Conservation (phyloP, 495 filamentous ascomycete species). For the Neurospora sp. region DNA sequence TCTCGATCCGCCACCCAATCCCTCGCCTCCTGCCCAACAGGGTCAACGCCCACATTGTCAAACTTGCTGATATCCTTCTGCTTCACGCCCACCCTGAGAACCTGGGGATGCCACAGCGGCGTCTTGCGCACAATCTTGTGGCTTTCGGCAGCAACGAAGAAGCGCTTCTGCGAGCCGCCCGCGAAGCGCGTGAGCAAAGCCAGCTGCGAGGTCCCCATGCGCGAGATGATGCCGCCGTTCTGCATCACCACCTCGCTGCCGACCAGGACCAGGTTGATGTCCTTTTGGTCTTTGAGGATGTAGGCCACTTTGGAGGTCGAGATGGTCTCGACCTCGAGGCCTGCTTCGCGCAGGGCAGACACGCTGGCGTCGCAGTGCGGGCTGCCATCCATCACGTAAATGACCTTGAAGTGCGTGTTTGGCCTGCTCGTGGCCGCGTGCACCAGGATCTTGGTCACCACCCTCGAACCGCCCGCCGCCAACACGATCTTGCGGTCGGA, state of each 20-base stretch:
- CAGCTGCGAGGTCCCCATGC: conserved; percentile 88
- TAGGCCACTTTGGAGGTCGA: conserved; percentile 73
- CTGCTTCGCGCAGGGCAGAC: conserved; percentile 55
- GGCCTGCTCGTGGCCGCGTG: conserved; percentile 54
- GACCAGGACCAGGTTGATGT: conserved; percentile 71
- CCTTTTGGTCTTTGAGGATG: conserved; percentile 54
- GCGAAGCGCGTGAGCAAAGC: conserved; percentile 69
- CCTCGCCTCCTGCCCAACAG: conserved; percentile 21
- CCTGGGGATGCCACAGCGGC: conserved; percentile 14
- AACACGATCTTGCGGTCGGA: conserved; percentile 67
- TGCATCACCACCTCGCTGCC: conserved; percentile 93
- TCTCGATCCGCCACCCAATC: conserved; percentile 20
- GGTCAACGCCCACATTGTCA: conserved; percentile 41
- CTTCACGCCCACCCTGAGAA: conserved; percentile 37
- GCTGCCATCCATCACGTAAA: conserved; percentile 60
- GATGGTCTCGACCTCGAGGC: conserved; percentile 71
- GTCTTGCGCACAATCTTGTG: conserved; percentile 53
- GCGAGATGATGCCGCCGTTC: conserved; percentile 83
- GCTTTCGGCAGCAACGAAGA: conserved; percentile 88
- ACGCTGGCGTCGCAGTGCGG: conserved; percentile 50
- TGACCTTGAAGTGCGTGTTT: conserved; percentile 62
- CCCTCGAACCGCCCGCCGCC: conserved; percentile 77
- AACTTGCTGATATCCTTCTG: conserved; percentile 60
- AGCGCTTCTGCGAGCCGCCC: conserved; percentile 48
- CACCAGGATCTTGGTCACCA: conserved; percentile 65